Conservation (phyloP, 805 yeast species). For the Candida argentea region DNA sequence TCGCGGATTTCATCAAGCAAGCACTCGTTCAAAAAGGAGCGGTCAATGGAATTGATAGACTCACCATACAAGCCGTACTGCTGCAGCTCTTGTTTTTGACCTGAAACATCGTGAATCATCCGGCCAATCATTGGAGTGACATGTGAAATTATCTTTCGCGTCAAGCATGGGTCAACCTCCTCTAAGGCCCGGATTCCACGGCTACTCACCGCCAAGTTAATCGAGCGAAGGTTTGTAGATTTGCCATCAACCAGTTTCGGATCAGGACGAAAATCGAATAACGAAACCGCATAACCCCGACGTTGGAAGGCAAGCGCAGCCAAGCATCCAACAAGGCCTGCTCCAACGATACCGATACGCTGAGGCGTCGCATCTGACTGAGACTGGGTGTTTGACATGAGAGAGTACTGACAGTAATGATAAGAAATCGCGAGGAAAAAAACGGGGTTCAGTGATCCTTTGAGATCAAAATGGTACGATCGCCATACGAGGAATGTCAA, state of each 20-base stretch:
- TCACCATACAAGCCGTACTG: slow-evolving; percentile 76
- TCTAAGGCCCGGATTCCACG: slow-evolving; percentile 69
- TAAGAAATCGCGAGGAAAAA: background rate
- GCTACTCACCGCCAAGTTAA: slow-evolving; percentile 80
- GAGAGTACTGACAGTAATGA: no score
- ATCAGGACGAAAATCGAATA: slow-evolving; percentile 67
- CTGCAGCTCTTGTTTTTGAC: slow-evolving; percentile 52
- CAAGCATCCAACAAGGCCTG: slow-evolving; percentile 83
- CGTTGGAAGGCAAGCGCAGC: slow-evolving; percentile 72
- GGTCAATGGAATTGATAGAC: slow-evolving; percentile 75
- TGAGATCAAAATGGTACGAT: no score
- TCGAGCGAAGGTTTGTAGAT: slow-evolving; percentile 44
- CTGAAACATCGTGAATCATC: slow-evolving; percentile 70
- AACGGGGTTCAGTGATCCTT: background rate
- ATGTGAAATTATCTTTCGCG: slow-evolving; percentile 42
- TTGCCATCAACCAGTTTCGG: slow-evolving; percentile 40
- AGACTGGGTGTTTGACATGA: no score
- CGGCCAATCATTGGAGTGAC: slow-evolving; percentile 84
- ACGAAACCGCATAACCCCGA: slow-evolving; percentile 60
- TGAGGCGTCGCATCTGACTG: slow-evolving; percentile 5
- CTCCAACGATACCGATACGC: slow-evolving; percentile 61
- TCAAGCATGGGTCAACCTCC: slow-evolving; percentile 50
- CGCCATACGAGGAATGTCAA: no score
- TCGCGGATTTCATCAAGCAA: slow-evolving; percentile 53
- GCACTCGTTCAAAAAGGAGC: slow-evolving; percentile 55